Percentiles rank a stretch among this genome's conserved stretches.
Conservation (phyloP, 2,329 filamentous ascomycete genomes). For the Aureobasidium sp. region DNA sequence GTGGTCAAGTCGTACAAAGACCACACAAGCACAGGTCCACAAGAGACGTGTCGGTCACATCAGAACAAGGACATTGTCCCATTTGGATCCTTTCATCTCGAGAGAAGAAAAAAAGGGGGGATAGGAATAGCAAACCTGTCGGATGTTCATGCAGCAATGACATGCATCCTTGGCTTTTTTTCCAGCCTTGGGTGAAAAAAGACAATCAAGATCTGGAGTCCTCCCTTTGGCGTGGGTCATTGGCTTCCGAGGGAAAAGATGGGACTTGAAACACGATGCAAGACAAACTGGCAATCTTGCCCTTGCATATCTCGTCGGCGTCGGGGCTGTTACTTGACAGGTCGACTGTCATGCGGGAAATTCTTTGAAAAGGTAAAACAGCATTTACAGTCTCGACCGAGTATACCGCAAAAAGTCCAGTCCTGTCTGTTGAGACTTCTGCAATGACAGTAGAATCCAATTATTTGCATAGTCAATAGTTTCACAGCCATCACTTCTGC, state of each 20-base stretch:
- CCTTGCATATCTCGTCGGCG: background rate
- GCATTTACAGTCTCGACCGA: background rate
- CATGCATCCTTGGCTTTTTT: background rate
- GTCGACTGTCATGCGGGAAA: background rate
- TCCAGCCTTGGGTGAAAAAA: background rate
- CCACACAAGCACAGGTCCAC: background rate
- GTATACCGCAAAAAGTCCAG: too few species aligned
- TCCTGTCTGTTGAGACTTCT: too few species aligned
- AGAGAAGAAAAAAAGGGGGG: background rate
- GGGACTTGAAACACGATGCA: slow-evolving; percentile 5
- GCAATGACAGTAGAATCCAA: too few species aligned
- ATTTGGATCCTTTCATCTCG: too few species aligned
- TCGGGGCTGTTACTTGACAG: slow-evolving; percentile 1
- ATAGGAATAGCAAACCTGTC: background rate
- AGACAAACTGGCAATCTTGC: background rate
- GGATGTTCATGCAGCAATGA: slow-evolving; percentile 11
- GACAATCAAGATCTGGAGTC: too few species aligned
- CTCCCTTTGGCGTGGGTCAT: background rate
- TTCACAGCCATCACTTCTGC: slow-evolving; percentile 1
- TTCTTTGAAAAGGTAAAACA: background rate
- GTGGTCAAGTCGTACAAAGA: background rate
- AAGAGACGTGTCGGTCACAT: background rate
- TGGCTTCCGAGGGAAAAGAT: background rate
- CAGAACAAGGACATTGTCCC: background rate
- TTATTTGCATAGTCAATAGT: too few species aligned